phyloP scores from a whole-genome alignment of 2,329 filamentous ascomycete genomes.

The Nothomitra cinnamomea region DNA sequence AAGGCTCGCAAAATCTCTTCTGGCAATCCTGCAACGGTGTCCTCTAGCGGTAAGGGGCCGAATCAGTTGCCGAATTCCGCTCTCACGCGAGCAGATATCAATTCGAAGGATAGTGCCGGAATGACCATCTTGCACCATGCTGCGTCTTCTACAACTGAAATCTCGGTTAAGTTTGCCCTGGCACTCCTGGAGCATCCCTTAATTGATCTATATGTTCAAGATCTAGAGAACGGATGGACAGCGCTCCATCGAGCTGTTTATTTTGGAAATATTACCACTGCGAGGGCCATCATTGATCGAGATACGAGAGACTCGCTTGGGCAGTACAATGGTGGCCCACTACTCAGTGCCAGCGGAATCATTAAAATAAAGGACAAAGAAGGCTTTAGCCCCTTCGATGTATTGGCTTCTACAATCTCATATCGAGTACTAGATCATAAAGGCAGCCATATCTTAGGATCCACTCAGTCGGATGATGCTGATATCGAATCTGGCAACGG shows the following conservation, averaged over 20 bases:
- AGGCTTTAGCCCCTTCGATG: slow-evolving; percentile 83
- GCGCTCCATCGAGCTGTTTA: slow-evolving; percentile 83
- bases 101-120: slow-evolving; percentile 66
- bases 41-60: slow-evolving; percentile 13
- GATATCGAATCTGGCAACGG: slow-evolving; percentile 23
- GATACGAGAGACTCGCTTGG: slow-evolving; percentile 51
- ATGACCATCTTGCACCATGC: slow-evolving; percentile 73
- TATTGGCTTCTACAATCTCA: slow-evolving; percentile 78
- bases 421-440: slow-evolving; percentile 43
- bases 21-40: slow-evolving; percentile 7
- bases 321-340: slow-evolving; percentile 39
- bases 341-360: slow-evolving; percentile 50
- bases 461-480: slow-evolving; percentile 13
- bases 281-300: slow-evolving; percentile 61
- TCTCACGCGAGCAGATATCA: slow-evolving; percentile 52
- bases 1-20: slow-evolving; percentile 13
- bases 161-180: slow-evolving; percentile 56
- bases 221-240: slow-evolving; percentile 90
- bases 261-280: slow-evolving; percentile 73
- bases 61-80: slow-evolving; percentile 17
- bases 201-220: slow-evolving; percentile 73
- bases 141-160: slow-evolving; percentile 54
- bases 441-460: slow-evolving; percentile 7
- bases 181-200: slow-evolving; percentile 67
- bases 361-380: slow-evolving; percentile 95